phyloP scores from a whole-genome alignment of 2,329 filamentous ascomycete genomes.

The Fusarium verticillioides region DNA sequence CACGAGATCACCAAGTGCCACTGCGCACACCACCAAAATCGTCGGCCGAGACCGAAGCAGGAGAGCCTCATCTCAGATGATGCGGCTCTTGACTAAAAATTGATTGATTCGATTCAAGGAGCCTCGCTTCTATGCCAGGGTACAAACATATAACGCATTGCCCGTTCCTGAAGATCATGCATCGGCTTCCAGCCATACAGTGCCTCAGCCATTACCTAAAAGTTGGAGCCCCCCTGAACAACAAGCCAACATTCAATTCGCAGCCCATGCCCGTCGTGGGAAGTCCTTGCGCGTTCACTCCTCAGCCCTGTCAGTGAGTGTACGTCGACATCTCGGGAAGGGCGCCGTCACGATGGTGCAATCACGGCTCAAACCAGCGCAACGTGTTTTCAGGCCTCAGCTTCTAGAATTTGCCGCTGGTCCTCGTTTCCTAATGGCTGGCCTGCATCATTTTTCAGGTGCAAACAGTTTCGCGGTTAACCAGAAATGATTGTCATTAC shows the following conservation, averaged over 20 bases:
- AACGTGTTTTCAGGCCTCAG: slow-evolving; percentile 34
- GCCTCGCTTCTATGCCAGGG: slow-evolving; percentile 12
- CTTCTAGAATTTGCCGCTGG: slow-evolving; percentile 3
- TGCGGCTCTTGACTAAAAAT: slow-evolving; percentile 31
- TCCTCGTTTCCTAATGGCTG: slow-evolving; percentile 15
- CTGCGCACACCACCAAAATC: slow-evolving; percentile 12
- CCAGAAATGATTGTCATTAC: slow-evolving; percentile 13
- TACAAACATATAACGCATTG: slow-evolving; percentile 33
- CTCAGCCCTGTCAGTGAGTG: slow-evolving; percentile 26
- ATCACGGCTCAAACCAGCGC: slow-evolving; percentile 28
- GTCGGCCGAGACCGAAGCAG: slow-evolving; percentile 30
- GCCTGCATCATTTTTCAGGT: not conserved
- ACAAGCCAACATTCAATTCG: not conserved
- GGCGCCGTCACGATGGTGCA: slow-evolving; percentile 31
- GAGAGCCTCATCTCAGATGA: slow-evolving; percentile 30
- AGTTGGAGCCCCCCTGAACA: slow-evolving; percentile 8
- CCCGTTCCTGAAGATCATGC: slow-evolving; percentile 41
- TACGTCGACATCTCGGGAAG: slow-evolving; percentile 19
- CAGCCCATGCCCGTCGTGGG: not conserved
- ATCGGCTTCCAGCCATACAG: slow-evolving; percentile 22
- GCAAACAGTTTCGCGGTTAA: not conserved
- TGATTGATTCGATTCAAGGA: not conserved
- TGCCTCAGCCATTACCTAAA: slow-evolving; percentile 33
- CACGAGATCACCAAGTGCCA: slow-evolving; percentile 15
- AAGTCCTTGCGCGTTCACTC: slow-evolving; percentile 19